Percentiles rank a stretch among this genome's conserved stretches.
Evolutionary conservation across 192 early-diverging fungal species (phyloP).

Genomic region (Phycomyces blakesleeanus): DNA sequence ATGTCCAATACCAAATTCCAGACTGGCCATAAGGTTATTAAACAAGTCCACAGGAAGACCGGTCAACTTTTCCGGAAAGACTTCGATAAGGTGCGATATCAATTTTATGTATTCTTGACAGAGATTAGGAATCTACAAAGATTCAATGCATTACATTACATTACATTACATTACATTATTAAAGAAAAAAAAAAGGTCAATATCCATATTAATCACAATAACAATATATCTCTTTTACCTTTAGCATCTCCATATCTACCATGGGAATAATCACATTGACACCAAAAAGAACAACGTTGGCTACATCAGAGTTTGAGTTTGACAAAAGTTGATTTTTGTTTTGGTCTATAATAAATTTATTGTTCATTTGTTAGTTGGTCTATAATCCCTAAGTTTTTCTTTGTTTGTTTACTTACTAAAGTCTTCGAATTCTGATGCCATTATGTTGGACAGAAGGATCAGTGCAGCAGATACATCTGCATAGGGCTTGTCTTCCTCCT

Average conservation of each 20-base stretch:
- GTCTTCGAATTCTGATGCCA: constrained; percentile 56
- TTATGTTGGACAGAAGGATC: constrained; percentile 54
- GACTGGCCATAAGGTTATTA: constrained; percentile 52
- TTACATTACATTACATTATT: not conserved
- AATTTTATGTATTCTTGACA: constrained; percentile 66
- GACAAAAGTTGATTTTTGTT: not conserved
- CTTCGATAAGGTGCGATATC: constrained; percentile 58
- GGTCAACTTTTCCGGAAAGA: constrained; percentile 58
- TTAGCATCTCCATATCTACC: constrained; percentile 67
- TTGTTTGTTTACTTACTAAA: constrained; percentile 33
- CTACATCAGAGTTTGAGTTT: constrained; percentile 34
- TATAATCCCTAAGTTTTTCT: no score
- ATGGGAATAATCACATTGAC: constrained; percentile 67
- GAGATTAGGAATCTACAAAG: constrained; percentile 51
- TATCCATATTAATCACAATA: no score
- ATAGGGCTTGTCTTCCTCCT: constrained; percentile 63
- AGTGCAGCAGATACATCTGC: constrained; percentile 60
- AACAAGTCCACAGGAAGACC: constrained; percentile 47
- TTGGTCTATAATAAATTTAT: not conserved
- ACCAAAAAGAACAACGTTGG: constrained; percentile 70
- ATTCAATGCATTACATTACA: no score
- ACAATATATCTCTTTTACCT: no score
- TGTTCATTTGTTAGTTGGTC: no score
- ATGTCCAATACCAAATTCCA: constrained; percentile 61
- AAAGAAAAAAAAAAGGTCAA: not conserved